These are phyloP conservation scores for Pichia exigua DNA, from an alignment of 805 yeast species.

Conservation along the genomic window DNA sequence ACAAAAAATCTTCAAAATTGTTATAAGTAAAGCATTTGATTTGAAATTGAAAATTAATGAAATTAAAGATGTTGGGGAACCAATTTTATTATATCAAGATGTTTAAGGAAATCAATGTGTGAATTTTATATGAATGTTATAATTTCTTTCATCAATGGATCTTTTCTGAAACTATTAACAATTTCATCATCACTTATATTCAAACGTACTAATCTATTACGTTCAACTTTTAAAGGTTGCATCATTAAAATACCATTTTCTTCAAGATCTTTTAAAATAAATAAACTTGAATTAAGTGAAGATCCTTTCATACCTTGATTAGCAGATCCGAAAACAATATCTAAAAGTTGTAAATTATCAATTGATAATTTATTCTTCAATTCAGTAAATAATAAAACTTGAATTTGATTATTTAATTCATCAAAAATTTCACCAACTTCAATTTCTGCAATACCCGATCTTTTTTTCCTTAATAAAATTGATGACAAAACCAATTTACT, in stretches of 20 bases:
- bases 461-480: conserved; percentile 51
- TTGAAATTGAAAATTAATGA: conserved; percentile 77
- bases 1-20: conserved; percentile 87
- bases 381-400: conserved; percentile 24
- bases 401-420: conserved; percentile 46
- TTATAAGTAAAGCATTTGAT: conserved; percentile 86
- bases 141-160: conserved; percentile 34
- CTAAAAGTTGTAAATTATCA: conserved; percentile 19
- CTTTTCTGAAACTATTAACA: conserved; percentile 49
- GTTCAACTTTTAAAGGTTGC: conserved; percentile 61
- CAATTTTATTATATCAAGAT: conserved; percentile 60
- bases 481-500: conserved; percentile 70
- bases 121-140: conserved; percentile 8
- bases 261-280: conserved; percentile 56
- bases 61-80: conserved; percentile 82
- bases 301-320: conserved; percentile 24
- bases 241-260: conserved; percentile 73
- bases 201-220: conserved; percentile 56
- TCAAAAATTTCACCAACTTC: conserved; percentile 71
- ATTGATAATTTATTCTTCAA: conserved; percentile 17
- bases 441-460: conserved; percentile 65
- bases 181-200: conserved; percentile 68
- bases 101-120: conserved; percentile 12
- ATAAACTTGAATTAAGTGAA: conserved; percentile 53
- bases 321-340: conserved; percentile 21